These are phyloP conservation scores for Saturnispora serradocipensis DNA, from an alignment of 805 yeast species.

Conservation along the genomic window DNA sequence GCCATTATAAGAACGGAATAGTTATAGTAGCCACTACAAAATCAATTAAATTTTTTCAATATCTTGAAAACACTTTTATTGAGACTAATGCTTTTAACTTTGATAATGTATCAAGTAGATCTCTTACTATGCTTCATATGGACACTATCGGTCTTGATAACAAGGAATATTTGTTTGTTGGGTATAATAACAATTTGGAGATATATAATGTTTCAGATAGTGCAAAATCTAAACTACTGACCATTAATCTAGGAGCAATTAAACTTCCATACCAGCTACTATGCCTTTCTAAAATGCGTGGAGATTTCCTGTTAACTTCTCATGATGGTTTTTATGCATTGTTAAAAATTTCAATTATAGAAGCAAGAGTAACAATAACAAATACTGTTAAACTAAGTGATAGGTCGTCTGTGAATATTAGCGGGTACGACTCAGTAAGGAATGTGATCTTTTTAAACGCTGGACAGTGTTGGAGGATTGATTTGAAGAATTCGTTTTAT, in stretches of 20 bases:
- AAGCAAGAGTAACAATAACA: background rate
- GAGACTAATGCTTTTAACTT: background rate
- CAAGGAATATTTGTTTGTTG: background rate
- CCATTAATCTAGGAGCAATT: background rate
- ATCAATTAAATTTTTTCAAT: background rate
- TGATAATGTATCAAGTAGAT: background rate
- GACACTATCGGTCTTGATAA: background rate
- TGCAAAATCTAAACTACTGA: background rate
- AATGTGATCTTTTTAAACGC: conserved; percentile 15
- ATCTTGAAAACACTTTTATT: background rate
- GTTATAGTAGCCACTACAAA: background rate
- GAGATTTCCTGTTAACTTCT: conserved; percentile 16
- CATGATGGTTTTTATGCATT: conserved; percentile 17
- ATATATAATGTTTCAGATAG: background rate
- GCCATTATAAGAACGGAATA: background rate
- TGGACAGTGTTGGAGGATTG: conserved; percentile 23
- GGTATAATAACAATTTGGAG: background rate
- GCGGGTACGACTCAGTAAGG: conserved; percentile 1
- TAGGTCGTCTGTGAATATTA: conserved; percentile 15
- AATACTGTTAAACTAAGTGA: conserved; percentile 12
- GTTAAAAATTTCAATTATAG: background rate
- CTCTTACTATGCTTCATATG: background rate
- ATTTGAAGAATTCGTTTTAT: conserved; percentile 15
- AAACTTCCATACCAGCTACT: background rate
- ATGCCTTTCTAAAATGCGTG: background rate